Percentiles rank a stretch among this genome's conserved stretches.
Evolutionary conservation across 2,329 filamentous ascomycete species (phyloP).

Genomic region (Aureobasidium namibiae): DNA sequence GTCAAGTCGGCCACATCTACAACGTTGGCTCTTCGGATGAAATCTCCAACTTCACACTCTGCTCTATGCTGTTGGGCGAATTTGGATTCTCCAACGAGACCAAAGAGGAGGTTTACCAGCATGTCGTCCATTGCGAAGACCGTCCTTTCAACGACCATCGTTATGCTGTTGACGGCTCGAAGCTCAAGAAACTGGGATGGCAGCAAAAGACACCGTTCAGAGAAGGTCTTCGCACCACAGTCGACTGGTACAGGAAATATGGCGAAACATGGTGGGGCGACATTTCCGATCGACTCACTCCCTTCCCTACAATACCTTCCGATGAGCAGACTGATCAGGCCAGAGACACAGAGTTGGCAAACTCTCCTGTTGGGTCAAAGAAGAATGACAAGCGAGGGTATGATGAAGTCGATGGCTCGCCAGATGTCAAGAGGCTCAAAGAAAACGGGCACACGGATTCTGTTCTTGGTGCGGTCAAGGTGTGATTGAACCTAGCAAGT

Average conservation of each 20-base stretch:
- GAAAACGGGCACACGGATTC: neutral
- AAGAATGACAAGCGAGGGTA: neutral
- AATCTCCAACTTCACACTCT: conserved; percentile 65
- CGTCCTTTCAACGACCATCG: conserved; percentile 70
- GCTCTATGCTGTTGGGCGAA: conserved; percentile 54
- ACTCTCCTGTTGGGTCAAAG: neutral
- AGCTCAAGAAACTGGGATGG: conserved; percentile 61
- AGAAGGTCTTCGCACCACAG: conserved; percentile 55
- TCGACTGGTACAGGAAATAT: conserved; percentile 61
- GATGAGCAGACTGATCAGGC: neutral
- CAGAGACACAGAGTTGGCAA: neutral
- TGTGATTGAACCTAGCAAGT: neutral
- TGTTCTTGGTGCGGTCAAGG: neutral
- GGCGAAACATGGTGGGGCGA: conserved; percentile 63
- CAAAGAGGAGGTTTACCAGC: conserved; percentile 48
- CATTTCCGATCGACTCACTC: conserved; percentile 59
- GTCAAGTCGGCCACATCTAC: conserved; percentile 66
- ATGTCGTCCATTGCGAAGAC: conserved; percentile 68
- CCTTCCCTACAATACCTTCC: conserved; percentile 41
- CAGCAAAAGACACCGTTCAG: conserved; percentile 57
- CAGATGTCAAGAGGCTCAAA: neutral
- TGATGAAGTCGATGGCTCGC: neutral
- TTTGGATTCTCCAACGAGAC: conserved; percentile 49
- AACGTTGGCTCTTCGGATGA: conserved; percentile 75
- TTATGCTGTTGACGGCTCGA: conserved; percentile 63